Evolutionary conservation across 176 grass and related monocot species (phyloP).

Genomic region (Panicum miliaceum): DNA sequence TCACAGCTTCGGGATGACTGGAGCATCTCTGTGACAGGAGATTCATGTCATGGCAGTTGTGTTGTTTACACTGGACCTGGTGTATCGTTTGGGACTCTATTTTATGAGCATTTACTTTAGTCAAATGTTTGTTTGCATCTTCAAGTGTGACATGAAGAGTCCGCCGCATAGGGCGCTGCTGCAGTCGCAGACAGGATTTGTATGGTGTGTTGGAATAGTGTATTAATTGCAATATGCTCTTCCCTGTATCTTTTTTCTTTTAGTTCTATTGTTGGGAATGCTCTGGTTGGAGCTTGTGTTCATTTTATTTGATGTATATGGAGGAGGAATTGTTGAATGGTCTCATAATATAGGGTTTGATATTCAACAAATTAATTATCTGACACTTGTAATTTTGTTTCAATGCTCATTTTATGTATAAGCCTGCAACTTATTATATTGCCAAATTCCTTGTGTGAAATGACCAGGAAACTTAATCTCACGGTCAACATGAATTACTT

Average conservation of each 20-base stretch:
- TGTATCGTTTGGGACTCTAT: neutral
- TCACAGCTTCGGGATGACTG: neutral
- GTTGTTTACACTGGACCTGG: neutral
- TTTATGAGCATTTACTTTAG: neutral
- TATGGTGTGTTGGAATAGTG: constrained; percentile 1
- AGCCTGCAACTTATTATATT: constrained; percentile 2
- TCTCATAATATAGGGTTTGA: neutral
- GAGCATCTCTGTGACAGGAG: neutral
- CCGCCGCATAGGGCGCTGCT: neutral
- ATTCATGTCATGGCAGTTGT: neutral
- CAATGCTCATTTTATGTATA: constrained; percentile 5
- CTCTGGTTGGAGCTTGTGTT: neutral
- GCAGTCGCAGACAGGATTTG: neutral
- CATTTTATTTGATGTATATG: neutral
- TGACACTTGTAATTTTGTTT: neutral
- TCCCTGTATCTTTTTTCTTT: neutral
- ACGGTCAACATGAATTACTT: neutral
- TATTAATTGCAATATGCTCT: neutral
- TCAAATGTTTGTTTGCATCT: neutral
- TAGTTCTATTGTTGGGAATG: neutral
- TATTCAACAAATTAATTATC: neutral
- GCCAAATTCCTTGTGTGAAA: neutral
- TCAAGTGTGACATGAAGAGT: neutral
- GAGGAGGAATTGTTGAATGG: neutral
- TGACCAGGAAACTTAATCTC: neutral